Conservation (phyloP, 2,329 filamentous ascomycete genomes). For the Arthrobotrys musiformis region DNA sequence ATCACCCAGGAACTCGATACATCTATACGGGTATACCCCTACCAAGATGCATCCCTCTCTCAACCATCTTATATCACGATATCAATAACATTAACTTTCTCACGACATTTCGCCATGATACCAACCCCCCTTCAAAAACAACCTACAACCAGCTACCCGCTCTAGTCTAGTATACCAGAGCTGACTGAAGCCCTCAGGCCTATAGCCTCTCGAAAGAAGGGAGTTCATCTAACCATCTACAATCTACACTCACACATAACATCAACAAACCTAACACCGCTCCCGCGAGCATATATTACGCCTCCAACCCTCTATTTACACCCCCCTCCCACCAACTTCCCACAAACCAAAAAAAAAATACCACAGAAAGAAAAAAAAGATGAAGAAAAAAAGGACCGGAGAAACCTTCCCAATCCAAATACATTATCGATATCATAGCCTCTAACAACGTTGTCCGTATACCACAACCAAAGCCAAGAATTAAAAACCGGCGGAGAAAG, state of each 20-base stretch:
- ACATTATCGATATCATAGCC: constrained; percentile 7
- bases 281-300: constrained; percentile 20
- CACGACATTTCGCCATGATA: too few species aligned
- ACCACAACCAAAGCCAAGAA: background rate
- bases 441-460: background rate
- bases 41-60: too few species aligned
- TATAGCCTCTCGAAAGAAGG: too few species aligned
- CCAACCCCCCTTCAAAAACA: too few species aligned
- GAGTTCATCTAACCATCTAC: background rate
- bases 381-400: background rate
- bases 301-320: background rate
- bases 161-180: too few species aligned
- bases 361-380: background rate
- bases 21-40: too few species aligned
- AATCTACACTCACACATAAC: background rate
- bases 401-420: background rate
- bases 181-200: too few species aligned
- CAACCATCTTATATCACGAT: too few species aligned
- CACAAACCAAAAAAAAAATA: background rate
- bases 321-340: background rate
- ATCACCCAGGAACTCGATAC: too few species aligned
- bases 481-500: background rate
- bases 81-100: too few species aligned
- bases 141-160: too few species aligned
- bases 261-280: constrained; percentile 5